Evolutionary conservation across 139 green algal species (phyloP).

Genomic region (Tetradesmus obliquus): DNA sequence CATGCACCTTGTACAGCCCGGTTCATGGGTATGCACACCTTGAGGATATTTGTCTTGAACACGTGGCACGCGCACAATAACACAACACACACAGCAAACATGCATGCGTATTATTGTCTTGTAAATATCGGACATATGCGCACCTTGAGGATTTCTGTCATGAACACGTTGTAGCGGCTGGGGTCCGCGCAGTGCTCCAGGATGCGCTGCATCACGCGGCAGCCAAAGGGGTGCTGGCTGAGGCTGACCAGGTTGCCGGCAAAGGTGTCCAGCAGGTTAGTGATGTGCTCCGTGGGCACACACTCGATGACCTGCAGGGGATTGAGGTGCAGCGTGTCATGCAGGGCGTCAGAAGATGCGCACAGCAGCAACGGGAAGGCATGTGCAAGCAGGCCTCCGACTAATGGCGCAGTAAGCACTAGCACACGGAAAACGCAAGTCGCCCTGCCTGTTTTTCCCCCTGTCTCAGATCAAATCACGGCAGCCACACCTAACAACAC

Average conservation of each 20-base stretch:
- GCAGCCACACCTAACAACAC: no score
- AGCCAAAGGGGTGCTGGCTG: constrained; percentile 91
- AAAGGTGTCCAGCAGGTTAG: constrained; percentile 78
- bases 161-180: constrained; percentile 48
- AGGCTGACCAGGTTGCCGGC: constrained; percentile 78
- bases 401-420: no score
- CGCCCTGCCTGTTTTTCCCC: no score
- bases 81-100: background rate
- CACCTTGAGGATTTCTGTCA: constrained; percentile 55
- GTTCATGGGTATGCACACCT: no score
- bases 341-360: background rate
- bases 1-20: no score
- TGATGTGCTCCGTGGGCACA: constrained; percentile 75
- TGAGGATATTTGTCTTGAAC: no score
- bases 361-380: background rate
- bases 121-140: background rate
- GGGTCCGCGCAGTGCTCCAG: constrained; percentile 87
- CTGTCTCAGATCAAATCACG: no score
- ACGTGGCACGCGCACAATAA: no score
- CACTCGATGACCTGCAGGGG: constrained; percentile 83
- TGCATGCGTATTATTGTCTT: background rate
- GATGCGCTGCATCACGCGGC: constrained; percentile 94
- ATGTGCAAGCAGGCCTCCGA: no score
- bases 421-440: no score
- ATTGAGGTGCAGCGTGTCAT: background rate